These are phyloP conservation scores for Achlya hypogyna DNA, from an alignment of 352 stramenopile species.

Conservation along the genomic window DNA sequence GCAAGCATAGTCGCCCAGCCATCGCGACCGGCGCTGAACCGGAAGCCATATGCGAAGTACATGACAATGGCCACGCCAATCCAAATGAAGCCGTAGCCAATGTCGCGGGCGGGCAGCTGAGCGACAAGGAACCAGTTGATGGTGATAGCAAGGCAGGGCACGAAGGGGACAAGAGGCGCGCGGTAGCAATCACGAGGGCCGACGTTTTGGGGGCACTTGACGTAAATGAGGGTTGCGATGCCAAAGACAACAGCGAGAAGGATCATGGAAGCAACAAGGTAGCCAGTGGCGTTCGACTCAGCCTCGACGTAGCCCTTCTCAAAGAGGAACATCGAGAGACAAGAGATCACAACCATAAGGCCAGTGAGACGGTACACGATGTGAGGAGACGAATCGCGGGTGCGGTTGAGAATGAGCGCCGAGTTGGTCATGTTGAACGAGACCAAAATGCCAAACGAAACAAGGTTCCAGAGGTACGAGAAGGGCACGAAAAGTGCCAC, in stretches of 20 bases:
- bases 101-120: constrained; percentile 59
- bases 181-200: constrained; percentile 39
- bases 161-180: constrained; percentile 60
- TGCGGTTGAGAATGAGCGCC: constrained; percentile 30
- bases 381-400: constrained; percentile 37
- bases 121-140: constrained; percentile 85
- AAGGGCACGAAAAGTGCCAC: constrained; percentile 29
- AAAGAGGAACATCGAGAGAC: constrained; percentile 49
- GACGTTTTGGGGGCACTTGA: constrained; percentile 53
- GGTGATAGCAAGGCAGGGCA: constrained; percentile 73
- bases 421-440: constrained; percentile 40
- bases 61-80: constrained; percentile 49
- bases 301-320: constrained; percentile 56
- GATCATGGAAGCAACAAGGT: constrained; percentile 15
- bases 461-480: constrained; percentile 30
- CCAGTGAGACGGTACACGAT: constrained; percentile 35
- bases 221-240: constrained; percentile 27
- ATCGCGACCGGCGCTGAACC: constrained; percentile 51
- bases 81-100: constrained; percentile 59
- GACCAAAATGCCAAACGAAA: constrained; percentile 36
- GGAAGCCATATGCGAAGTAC: constrained; percentile 64
- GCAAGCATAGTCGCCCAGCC: constrained; percentile 46
- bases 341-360: constrained; percentile 28
- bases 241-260: constrained; percentile 35
- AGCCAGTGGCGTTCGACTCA: background rate